Evolutionary conservation across 169 alveolate species (phyloP), one percentile per base, ranked within the genome.

Genomic region (Miamiensis avidus): DNA sequence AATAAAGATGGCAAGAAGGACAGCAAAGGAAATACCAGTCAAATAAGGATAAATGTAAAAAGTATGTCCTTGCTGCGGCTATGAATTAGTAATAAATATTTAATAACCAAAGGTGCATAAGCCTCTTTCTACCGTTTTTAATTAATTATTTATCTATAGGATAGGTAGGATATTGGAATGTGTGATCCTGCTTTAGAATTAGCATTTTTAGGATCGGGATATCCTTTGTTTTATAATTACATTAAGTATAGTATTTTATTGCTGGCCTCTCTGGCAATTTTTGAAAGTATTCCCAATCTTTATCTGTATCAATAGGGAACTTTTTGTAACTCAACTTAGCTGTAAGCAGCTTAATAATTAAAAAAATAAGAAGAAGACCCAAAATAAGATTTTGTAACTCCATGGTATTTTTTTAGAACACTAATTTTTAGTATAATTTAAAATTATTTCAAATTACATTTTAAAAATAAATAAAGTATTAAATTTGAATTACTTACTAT

Each of bases 171-270:
- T 16, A 78, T 78, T 31, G 83, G 74, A 15, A n/a, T 78, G 29
- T 33, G 28, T 78, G 83, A 33, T 0, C 74, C 69, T 33, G 29
- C 76, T 25, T 79, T 85, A 77, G 84, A 83, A 34, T 65, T 85
- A 73, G 79, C 85, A 29, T 85, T 85, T 31, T 85, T 85, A 74
- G 90, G 90, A 20, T 85, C 90, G 30, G 90, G 90, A 0, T 85
- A 79, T 65, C 72, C 90, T 33, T 81, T 85, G 27, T 85, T 85
- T 64, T 85, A 85, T 64, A 85, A 85, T 74, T 85, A 79, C 30
- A 31, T 85, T 28, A 29, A 74, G 75, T 79, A 79, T 79, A 79
- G 90, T 79, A 85, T 85, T 11, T 74, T 79, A 26, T 79, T 85
- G 65, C 77, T 85, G 28, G 34, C 83, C 26, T 31, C 25, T 34